Evolutionary conservation across 73 alveolate genomes (phyloP), one percentile per base, ranked within the genome.

Genomic region (Symbiodinium pilosum): DNA sequence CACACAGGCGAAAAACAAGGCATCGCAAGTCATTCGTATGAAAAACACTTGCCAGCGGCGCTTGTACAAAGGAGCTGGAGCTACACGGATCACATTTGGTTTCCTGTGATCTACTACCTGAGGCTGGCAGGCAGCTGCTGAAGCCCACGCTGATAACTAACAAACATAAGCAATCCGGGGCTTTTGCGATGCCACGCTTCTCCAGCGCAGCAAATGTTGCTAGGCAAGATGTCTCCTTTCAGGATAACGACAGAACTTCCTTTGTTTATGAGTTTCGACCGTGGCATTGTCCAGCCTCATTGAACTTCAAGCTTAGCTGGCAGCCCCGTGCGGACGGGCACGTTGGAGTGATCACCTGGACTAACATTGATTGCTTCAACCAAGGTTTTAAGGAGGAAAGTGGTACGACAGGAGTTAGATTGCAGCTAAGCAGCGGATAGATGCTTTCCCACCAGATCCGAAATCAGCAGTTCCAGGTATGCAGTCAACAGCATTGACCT

Each of bases 21-120:
- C 73, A 28, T 43, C 40, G 3, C 28, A 40, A 39, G 30, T 3
- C 44, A 38, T 30, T 1, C 54, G 38, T 32, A 40, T 32, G n/a
- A 1, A 3, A 21, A 73, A 71, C 20, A 32, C 40, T 3, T 34
- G 87, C 43, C 64, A 30, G 54, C 39, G 42, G 56, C 75, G 34
- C 96, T 91, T 91, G 86, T 93, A 93, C 73, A 93, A 93, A 4
- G 99, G 99, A 24, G 99, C 91, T 0, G 99, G 99, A 0, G 99
- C 99, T 1, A 81, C 99, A 3, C 99, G 99, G 47, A 93, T 93
- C 36, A 93, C 93, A 34, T 93, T 93, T 28, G 99, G 99, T 85
- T 93, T 77, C 73, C 99, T 59, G 85, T 77, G 93, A 41, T 93
- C 99, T 20, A 93, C 99, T 36, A 93, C 99, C 92, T 73, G 30